A percentile compares a stretch with the other conserved stretches of the same genome.
These are phyloP conservation scores for Sarocladiaceae sp. DNA, from an alignment of 2,329 filamentous ascomycete genomes.

Conservation along the genomic window DNA sequence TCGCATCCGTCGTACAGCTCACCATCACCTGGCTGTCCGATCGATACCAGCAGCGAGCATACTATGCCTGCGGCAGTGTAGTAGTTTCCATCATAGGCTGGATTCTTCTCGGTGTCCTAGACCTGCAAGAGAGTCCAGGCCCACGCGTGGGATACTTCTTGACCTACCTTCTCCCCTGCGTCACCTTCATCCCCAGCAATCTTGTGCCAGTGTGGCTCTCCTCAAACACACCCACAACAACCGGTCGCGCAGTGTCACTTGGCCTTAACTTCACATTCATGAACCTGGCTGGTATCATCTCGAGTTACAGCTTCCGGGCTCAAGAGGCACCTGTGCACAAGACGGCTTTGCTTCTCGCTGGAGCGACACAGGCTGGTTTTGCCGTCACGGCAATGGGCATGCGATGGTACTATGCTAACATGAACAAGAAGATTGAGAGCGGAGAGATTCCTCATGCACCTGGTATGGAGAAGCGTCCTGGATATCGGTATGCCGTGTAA, in stretches of 20 bases:
- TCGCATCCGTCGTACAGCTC: too few species aligned
- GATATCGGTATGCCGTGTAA: constrained; percentile 8
- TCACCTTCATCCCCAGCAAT: too few species aligned
- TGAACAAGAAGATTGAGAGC: constrained; percentile 11
- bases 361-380: constrained; percentile 10
- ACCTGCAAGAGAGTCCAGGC: too few species aligned
- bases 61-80: too few species aligned
- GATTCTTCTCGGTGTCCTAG: too few species aligned
- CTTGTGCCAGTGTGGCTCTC: too few species aligned
- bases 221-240: constrained; percentile 13
- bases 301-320: constrained; percentile 11
- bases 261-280: constrained; percentile 13
- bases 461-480: constrained; percentile 7
- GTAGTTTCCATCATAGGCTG: too few species aligned
- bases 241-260: constrained; percentile 11
- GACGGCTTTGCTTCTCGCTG: constrained; percentile 9
- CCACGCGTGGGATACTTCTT: too few species aligned
- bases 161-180: too few species aligned
- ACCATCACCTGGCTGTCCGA: too few species aligned
- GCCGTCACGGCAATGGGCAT: background rate
- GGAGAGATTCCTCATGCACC: constrained; percentile 5
- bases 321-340: constrained; percentile 12
- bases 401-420: constrained; percentile 10
- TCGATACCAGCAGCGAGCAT: too few species aligned
- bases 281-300: constrained; percentile 14